A percentile compares a stretch with the other conserved stretches of the same genome.
Conservation (phyloP, 345 rosid species). For the Garcia nutans region DNA sequence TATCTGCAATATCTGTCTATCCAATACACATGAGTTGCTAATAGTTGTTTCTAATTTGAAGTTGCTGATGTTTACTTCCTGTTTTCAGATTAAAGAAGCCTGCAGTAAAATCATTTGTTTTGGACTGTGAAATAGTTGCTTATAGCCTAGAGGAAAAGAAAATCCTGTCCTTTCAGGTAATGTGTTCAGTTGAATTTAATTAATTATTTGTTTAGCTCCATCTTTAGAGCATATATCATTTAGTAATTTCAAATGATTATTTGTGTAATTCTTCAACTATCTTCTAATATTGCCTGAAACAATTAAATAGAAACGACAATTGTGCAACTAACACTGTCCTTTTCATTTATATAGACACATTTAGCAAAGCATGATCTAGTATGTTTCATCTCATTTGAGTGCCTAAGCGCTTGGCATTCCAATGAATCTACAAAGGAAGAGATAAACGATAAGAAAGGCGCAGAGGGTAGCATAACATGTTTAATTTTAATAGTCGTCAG, state of each 20-base stretch:
- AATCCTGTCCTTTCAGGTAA: slow-evolving; percentile 95
- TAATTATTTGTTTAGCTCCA: not conserved
- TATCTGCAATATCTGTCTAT: not conserved
- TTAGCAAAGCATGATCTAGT: not conserved
- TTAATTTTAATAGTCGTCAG: no score
- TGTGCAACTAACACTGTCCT: not conserved
- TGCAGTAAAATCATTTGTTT: slow-evolving; percentile 65
- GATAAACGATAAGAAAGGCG: no score
- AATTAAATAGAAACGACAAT: not conserved
- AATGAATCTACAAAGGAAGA: no score
- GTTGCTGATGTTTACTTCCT: slow-evolving; percentile 22
- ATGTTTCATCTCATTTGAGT: no score
- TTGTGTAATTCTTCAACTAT: not conserved
- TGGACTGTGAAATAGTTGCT: slow-evolving; percentile 95
- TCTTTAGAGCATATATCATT: not conserved
- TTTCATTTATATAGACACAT: not conserved
- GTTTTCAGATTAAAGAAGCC: slow-evolving; percentile 72
- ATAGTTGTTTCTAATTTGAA: slow-evolving; percentile 4
- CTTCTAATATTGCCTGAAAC: not conserved
- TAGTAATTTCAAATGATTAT: not conserved
- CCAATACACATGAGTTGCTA: not conserved
- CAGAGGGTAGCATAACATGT: no score
- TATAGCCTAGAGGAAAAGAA: slow-evolving; percentile 67
- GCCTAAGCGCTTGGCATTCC: no score
- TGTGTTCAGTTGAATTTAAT: not conserved